Evolutionary conservation across 495 filamentous ascomycete genomes (phyloP), one percentile per base, ranked within the genome.

Genomic region (Margaritispora aquatica): DNA sequence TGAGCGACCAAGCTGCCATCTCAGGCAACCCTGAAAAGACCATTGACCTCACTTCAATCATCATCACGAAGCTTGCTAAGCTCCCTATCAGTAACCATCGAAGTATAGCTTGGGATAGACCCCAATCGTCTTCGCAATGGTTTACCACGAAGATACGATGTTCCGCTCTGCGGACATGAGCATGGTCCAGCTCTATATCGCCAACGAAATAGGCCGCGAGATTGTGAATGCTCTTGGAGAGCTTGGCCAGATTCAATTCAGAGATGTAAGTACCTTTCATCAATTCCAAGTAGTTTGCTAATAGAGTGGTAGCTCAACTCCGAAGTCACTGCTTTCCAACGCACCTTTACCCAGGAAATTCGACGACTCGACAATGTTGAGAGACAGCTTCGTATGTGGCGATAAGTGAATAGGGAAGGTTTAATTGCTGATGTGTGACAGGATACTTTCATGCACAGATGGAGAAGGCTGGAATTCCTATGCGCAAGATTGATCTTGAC

Each of bases 121-220:
- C 58, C 60, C 47, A 44, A 2, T 56, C 52, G 56, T 57, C 55
- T 57, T 59, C 59, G 26, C 52, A 38, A 83, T 83, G 80, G 80
- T 74, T 68, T 74, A 77, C 63, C 68, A 73, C 66, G 77, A 88
- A 76, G 92, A 97, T 75, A 96, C 90, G 74, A 87, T 96, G 79
- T 97, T 99, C 88, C 94, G 95, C 80, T 97, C 95, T 70, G 87
- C 91, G 88, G 92, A 97, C 75, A 99, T 99, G 94, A 96, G 91
- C 82, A 86, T 99, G 84, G 95, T 95, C 71, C 94, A 97, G 83
- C 87, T 99, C 66, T 99, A 97, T 76, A 92, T 97, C 68, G 89
- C 94, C 63, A 97, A 96, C 67, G 94, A 99, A 78, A 97, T 97
- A 61, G 92, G 95, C 64, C 84, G 94, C 71, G 94, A 99, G 78